Conservation (phyloP, 2,329 filamentous ascomycete species). For the Aspergillus luchuensis region DNA sequence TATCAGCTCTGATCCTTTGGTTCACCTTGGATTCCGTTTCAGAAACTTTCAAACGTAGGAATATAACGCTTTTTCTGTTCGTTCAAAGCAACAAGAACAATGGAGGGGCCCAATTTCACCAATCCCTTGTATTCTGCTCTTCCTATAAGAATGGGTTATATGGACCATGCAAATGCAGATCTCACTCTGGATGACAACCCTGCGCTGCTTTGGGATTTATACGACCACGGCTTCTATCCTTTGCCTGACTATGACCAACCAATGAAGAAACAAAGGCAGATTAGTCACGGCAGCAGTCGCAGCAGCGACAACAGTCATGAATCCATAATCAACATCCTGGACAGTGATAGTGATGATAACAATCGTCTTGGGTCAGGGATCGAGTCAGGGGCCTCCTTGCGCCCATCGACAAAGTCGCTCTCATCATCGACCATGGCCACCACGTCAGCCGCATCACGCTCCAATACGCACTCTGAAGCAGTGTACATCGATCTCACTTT, state of each 20-base stretch:
- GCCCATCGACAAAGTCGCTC: no score
- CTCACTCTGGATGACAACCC: not conserved
- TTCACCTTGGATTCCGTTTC: not conserved
- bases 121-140: not conserved
- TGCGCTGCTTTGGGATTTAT: not conserved
- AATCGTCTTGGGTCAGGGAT: no score
- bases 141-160: not conserved
- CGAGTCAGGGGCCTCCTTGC: no score
- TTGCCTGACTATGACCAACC: not conserved
- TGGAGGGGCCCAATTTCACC: not conserved
- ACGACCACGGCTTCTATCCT: not conserved
- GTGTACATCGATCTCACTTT: not conserved
- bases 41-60: not conserved
- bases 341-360: no score
- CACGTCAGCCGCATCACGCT: not conserved
- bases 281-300: not conserved
- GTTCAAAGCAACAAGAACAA: not conserved
- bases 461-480: not conserved
- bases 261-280: conserved; percentile 7
- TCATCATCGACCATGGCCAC: no score
- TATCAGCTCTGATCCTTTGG: not conserved
- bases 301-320: no score
- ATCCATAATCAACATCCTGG: no score
- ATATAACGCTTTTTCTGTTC: not conserved
- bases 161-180: not conserved